Evolutionary conservation across 139 green algal genomes (phyloP).

Genomic region (Volvox reticuliferus): DNA sequence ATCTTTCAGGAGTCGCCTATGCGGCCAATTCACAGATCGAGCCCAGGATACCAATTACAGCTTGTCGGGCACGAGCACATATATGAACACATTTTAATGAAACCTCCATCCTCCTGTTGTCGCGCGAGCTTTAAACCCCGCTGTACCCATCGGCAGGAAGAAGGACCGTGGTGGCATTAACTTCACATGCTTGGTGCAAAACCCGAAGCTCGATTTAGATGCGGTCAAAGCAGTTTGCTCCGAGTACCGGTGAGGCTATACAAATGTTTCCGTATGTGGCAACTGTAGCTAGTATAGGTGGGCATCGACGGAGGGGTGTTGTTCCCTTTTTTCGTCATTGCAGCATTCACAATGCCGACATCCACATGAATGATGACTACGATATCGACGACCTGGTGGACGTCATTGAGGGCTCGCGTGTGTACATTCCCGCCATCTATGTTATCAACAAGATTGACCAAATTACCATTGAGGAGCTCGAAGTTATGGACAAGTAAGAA

Average conservation of each 20-base stretch:
- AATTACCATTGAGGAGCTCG: slow-evolving; percentile 95
- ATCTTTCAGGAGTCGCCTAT: no score
- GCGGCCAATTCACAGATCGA: no score
- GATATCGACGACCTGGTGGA: slow-evolving; percentile 97
- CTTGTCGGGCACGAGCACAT: no score
- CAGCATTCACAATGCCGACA: slow-evolving; percentile 96
- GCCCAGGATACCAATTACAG: no score
- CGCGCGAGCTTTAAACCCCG: no score
- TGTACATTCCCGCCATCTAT: slow-evolving; percentile 98
- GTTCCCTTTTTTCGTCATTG: not conserved
- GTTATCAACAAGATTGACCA: slow-evolving; percentile 98
- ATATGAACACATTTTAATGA: no score
- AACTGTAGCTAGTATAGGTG: no score
- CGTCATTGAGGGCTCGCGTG: slow-evolving; percentile 95
- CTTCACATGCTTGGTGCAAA: slow-evolving; percentile 56
- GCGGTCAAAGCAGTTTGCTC: slow-evolving; percentile 89
- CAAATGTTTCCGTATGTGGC: no score
- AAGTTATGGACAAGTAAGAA: slow-evolving; percentile 74
- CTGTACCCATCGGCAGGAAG: slow-evolving; percentile 56
- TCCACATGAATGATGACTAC: slow-evolving; percentile 88
- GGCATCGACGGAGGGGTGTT: not conserved
- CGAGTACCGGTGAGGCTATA: slow-evolving; percentile 71
- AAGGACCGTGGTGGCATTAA: slow-evolving; percentile 97
- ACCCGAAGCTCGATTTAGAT: slow-evolving; percentile 89
- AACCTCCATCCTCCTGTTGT: no score